A percentile compares a stretch with the other conserved stretches of the same genome.
Evolutionary conservation across 2,329 filamentous ascomycete species (phyloP).

Genomic region (Aspergillus sp.): DNA sequence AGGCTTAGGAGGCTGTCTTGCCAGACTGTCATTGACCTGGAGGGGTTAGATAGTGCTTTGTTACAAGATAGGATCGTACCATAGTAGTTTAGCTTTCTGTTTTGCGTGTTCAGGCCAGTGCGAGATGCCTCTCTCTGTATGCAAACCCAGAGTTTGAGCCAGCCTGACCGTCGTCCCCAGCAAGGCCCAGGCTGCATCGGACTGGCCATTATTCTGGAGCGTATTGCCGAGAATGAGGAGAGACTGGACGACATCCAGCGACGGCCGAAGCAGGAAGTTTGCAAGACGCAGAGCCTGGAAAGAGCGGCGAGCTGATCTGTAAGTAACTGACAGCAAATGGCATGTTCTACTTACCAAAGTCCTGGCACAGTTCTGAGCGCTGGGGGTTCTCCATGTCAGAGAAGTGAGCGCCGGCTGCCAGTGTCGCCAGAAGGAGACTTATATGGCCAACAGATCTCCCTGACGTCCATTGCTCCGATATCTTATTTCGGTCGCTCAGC

Average conservation of each 20-base stretch:
- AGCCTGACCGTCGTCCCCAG: conserved; percentile 32
- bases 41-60: neutral
- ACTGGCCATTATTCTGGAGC: conserved; percentile 32
- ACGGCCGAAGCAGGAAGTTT: conserved; percentile 58
- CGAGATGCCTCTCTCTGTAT: conserved; percentile 36
- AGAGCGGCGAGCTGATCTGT: conserved; percentile 24
- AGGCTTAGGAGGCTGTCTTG: conserved; percentile 36
- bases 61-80: conserved; percentile 14
- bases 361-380: conserved; percentile 24
- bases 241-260: conserved; percentile 56
- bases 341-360: conserved; percentile 24
- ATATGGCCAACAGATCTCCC: conserved; percentile 28
- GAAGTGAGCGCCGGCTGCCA: conserved; percentile 32
- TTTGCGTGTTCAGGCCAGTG: conserved; percentile 26
- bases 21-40: conserved; percentile 35
- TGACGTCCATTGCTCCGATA: conserved; percentile 25
- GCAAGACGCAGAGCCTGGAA: conserved; percentile 56
- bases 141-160: conserved; percentile 35
- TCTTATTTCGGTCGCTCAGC: conserved; percentile 16
- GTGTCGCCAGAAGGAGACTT: conserved; percentile 29
- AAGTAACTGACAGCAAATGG: too few species aligned
- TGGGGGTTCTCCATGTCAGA: conserved; percentile 29
- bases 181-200: conserved; percentile 32
- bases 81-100: conserved; percentile 24
- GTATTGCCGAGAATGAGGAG: conserved; percentile 57